Base-by-base conservation (phyloP, 345 rosid species). In the Citrus maxima region DNA sequence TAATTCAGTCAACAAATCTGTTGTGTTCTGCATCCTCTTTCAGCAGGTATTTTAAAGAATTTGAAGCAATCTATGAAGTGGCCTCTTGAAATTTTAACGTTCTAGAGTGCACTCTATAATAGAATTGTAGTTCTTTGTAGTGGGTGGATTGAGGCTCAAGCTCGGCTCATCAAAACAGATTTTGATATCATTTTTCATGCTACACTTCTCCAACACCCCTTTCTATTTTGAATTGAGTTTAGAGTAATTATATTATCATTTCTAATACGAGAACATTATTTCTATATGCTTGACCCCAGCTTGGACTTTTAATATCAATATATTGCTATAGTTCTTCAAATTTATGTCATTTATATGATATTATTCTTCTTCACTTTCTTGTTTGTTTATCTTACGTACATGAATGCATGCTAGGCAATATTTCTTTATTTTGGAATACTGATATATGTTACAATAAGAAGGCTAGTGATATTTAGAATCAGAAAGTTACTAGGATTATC, bases 131-230 rank as follows among this genome's bases (percentile, higher is more conserved):
- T 74, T 74, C 67, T 42, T 62, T 60, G 4, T 65, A 9, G 16
- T 74, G 68, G 72, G 66, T 74, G 27, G 62, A 73, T 58, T 30
- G 68, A 79, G 75, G 65, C 55, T 59, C 69, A 63, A 64, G 34
- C 30, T 27, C 7, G 38, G 51, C n/a, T 14, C 16, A 46, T 25
- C 38, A 67, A 30, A 61, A 74, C 72, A 69, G 76, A 74, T 68
- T 67, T 67, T 67, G 63, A 56, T 56, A 67, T 49, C 37, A 46
- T 77, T 67, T 13, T 56, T 58, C 14, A n/a, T 71, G 67, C 59
- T 30, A 28, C 61, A 72, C 56, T 32, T 60, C 27, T 67, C 25
- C 21, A 34, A 34, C 6, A 34, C 35, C 35, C 35, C 37, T 35
- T 35, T 4, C 21, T 51, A 12, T 51, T 51, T 72, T 49, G 64